phyloP scores from a whole-genome alignment of 2,329 filamentous ascomycete genomes.

The Fusarium marasasianum region DNA sequence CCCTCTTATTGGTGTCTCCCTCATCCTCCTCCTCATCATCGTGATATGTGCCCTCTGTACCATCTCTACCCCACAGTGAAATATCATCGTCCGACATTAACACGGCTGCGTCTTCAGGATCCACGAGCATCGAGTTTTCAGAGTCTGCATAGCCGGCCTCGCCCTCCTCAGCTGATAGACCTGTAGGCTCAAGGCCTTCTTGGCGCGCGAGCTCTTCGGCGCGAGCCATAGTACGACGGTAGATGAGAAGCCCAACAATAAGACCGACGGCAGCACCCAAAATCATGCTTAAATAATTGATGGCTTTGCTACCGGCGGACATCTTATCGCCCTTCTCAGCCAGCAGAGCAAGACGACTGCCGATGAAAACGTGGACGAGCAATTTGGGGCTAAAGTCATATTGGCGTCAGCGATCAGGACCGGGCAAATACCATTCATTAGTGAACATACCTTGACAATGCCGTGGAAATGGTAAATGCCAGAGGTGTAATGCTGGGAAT shows the following conservation, averaged over 20 bases:
- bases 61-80: conserved; percentile 62
- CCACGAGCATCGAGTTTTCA: conserved; percentile 53
- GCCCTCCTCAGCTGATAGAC: conserved; percentile 46
- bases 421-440: neutral
- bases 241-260: conserved; percentile 85
- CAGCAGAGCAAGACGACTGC: conserved; percentile 80
- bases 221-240: conserved; percentile 73
- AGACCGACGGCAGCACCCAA: conserved; percentile 77
- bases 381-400: conserved; percentile 75
- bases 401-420: conserved; percentile 3
- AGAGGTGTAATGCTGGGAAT: conserved; percentile 85
- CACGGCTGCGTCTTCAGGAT: conserved; percentile 61
- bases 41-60: conserved; percentile 48
- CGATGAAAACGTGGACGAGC: conserved; percentile 92
- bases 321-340: conserved; percentile 87
- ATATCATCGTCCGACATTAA: conserved; percentile 69
- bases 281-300: conserved; percentile 86
- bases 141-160: conserved; percentile 54
- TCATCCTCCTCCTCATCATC: conserved; percentile 46
- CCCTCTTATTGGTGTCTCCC: conserved; percentile 30
- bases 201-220: conserved; percentile 66
- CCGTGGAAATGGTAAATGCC: conserved; percentile 83
- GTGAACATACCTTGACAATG: conserved; percentile 68
- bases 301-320: conserved; percentile 77
- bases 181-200: conserved; percentile 46